These are phyloP conservation scores for Auriscalpium microsporum DNA, from an alignment of 768 basidiomycete genomes.

Conservation along the genomic window DNA sequence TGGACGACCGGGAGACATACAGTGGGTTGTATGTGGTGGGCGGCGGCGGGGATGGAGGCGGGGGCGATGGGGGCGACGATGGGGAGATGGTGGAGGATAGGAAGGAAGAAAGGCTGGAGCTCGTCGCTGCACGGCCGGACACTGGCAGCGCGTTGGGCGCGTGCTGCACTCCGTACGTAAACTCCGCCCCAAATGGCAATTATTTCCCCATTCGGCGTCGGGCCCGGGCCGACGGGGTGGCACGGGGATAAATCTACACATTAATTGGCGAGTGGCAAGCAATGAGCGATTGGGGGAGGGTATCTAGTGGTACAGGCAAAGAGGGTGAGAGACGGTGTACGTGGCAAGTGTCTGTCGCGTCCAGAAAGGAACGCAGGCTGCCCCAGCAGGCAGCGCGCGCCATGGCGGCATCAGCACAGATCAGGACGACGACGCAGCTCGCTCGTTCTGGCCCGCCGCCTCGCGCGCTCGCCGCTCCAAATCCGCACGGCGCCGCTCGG, in stretches of 20 bases:
- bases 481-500: constrained; percentile 51
- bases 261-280: too few species aligned
- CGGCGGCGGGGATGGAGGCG: constrained; percentile 13
- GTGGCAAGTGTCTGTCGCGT: background rate
- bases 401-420: background rate
- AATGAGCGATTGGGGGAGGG: too few species aligned
- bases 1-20: too few species aligned
- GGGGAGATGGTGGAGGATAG: constrained; percentile 1
- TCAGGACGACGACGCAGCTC: background rate
- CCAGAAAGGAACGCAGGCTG: background rate
- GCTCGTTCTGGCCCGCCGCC: background rate
- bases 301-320: background rate
- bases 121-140: background rate
- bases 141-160: background rate
- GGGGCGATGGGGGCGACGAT: background rate
- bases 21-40: constrained; percentile 9
- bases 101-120: background rate
- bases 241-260: background rate
- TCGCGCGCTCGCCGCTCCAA: constrained; percentile 26
- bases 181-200: background rate
- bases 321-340: background rate
- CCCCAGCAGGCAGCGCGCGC: background rate
- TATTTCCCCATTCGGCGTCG: background rate
- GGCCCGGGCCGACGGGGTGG: background rate
- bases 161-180: background rate